Percentiles rank a stretch among this genome's conserved stretches.
phyloP scores from a whole-genome alignment of 1,284 basidiomycete genomes.

The Athelia sp. region DNA sequence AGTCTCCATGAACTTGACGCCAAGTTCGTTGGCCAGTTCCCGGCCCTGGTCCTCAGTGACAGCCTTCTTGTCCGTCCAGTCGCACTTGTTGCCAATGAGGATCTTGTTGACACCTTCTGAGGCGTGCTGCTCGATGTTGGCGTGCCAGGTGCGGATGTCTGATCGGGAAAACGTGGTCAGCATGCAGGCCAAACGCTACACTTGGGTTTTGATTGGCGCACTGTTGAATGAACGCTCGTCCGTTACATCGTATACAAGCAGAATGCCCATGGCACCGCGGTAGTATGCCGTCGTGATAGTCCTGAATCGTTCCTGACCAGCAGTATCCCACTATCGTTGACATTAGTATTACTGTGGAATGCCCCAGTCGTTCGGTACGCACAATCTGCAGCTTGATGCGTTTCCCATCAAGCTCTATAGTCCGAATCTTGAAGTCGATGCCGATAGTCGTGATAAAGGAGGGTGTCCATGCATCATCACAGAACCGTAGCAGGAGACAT shows the following conservation, averaged over 20 bases:
- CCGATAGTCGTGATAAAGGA: slow-evolving; percentile 99
- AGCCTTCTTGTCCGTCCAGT: slow-evolving; percentile 96
- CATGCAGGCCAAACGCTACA: slow-evolving; percentile 6
- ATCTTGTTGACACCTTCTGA: slow-evolving; percentile 99
- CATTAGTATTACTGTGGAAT: neutral
- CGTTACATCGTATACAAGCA: slow-evolving; percentile 98
- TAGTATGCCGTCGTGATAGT: slow-evolving; percentile 99
- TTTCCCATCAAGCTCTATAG: slow-evolving; percentile 95
- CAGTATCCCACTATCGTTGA: slow-evolving; percentile 88
- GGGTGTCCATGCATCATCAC: slow-evolving; percentile 99
- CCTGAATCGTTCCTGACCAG: slow-evolving; percentile 98
- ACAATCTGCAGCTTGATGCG: slow-evolving; percentile 96
- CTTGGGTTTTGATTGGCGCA: slow-evolving; percentile 40
- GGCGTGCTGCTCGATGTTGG: slow-evolving; percentile 98
- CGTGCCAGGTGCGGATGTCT: slow-evolving; percentile 99
- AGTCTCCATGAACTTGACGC: slow-evolving; percentile 96
- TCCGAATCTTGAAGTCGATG: slow-evolving; percentile 95
- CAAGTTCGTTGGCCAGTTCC: slow-evolving; percentile 83
- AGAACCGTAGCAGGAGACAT: slow-evolving; percentile 96
- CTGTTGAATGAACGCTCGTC: slow-evolving; percentile 98
- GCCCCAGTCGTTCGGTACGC: too few species aligned
- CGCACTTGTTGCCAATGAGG: slow-evolving; percentile 98
- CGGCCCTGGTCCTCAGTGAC: slow-evolving; percentile 84
- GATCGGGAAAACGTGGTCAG: slow-evolving; percentile 1
- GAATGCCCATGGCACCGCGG: slow-evolving; percentile 98